Percentiles rank a stretch among this genome's conserved stretches.
Conservation (phyloP, 2,329 filamentous ascomycete genomes). For the Exophiala alcalophila region DNA sequence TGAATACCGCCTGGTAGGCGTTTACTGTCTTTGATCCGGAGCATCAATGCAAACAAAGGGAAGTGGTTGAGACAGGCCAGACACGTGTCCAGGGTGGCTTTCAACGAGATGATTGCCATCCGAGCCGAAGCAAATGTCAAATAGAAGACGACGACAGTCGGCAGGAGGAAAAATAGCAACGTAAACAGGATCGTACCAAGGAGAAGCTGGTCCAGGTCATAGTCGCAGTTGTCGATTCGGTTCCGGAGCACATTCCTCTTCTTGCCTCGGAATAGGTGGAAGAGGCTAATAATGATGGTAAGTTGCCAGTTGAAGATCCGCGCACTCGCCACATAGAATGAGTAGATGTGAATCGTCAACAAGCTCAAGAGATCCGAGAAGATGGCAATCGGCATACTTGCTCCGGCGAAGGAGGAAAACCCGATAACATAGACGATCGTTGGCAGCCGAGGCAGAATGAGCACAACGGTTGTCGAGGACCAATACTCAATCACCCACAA, state of each 20-base stretch:
- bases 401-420: constrained; percentile 90
- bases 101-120: constrained; percentile 91
- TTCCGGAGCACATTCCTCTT: constrained; percentile 96
- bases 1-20: constrained; percentile 69
- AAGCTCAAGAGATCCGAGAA: constrained; percentile 91
- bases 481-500: constrained; percentile 99
- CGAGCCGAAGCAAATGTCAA: constrained; percentile 90
- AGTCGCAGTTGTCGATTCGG: constrained; percentile 97
- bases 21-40: constrained; percentile 86
- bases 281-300: constrained; percentile 93
- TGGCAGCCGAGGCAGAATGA: constrained; percentile 79
- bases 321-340: constrained; percentile 93
- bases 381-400: constrained; percentile 93
- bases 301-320: constrained; percentile 99
- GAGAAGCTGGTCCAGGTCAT: constrained; percentile 93
- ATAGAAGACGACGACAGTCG: constrained; percentile 95
- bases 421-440: constrained; percentile 88
- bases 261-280: constrained; percentile 96
- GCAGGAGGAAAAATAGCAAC: constrained; percentile 87
- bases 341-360: constrained; percentile 93
- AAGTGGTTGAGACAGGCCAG: constrained; percentile 96
- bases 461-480: constrained; percentile 58
- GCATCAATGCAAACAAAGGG: constrained; percentile 93
- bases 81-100: constrained; percentile 85
- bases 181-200: constrained; percentile 97